Base-by-base conservation (phyloP, 140 eudicot genomes). In the Anethum foeniculum region DNA sequence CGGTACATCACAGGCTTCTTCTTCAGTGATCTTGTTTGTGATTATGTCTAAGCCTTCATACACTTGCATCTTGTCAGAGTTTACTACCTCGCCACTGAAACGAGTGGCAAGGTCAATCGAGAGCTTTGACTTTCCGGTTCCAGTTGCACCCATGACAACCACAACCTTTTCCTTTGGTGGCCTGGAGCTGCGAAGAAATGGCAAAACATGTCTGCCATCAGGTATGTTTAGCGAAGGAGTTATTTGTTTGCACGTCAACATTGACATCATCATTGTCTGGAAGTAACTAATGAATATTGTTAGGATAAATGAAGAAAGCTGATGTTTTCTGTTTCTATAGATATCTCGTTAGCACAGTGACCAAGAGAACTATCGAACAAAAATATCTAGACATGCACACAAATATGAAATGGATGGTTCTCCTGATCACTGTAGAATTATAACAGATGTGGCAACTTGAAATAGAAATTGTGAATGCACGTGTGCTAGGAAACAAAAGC, bases 81-180 rank as follows among this genome's bases (percentile, higher is more conserved):
- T 96, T 30, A 96, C 83, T 11, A 96, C 83, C 88, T 95, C 99
- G 1, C 91, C 92, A 0, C 86, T 83, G 74, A 85, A 83, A 15
- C 49, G 79, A 51, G 83, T 60, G 16, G 89, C 89, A 2, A 86
- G 56, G 80, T 77, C 84, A 7, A 86, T 72, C 4, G 86, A 72
- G 27, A 86, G 83, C 23, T 78, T 64, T 12, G 87, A 81, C 71
- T 86, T 86, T 7, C 89, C 85, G 10, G 87, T 81, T 65, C 83
- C 89, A 1, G 85, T 86, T 27, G 93, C 97, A 1, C 99, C 99
- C 89, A 96, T 76, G 7, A 96, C 89, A 38, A 96, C 90, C 32
- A 96, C 89, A 9, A 93, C 98, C 81, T 96, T 96, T 18, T 92
- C 97, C 74, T 85, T 88, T 21, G 79, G 85, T 30, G 80, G 86